These are phyloP conservation scores for Eimeria brunetti DNA, from an alignment of 169 alveolate species.

Conservation along the genomic window DNA sequence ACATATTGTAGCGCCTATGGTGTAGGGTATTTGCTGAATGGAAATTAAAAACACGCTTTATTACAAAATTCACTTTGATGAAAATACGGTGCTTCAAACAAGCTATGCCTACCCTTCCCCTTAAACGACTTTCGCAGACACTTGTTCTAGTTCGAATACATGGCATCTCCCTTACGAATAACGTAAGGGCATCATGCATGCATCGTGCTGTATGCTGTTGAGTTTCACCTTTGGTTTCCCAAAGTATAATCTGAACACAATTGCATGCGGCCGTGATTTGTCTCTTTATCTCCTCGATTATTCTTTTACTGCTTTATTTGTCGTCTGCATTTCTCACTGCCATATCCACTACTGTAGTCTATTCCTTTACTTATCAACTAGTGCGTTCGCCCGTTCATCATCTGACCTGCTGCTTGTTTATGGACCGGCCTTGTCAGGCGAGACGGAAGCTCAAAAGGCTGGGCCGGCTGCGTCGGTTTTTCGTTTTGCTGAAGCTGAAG, in stretches of 20 bases:
- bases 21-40: neutral
- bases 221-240: neutral
- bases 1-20: too few relatives aligned
- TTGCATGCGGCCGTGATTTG: neutral
- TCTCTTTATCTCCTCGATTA: neutral
- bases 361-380: neutral
- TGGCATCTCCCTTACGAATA: neutral
- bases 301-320: neutral
- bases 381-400: too few relatives aligned
- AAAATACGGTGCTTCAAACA: neutral
- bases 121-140: neutral
- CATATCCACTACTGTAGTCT: neutral
- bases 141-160: neutral
- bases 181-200: neutral
- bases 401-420: neutral
- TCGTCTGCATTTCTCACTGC: neutral
- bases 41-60: neutral
- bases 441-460: slow-evolving; percentile 20
- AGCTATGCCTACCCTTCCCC: neutral
- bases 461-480: slow-evolving; percentile 66
- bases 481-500: slow-evolving; percentile 18
- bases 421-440: neutral
- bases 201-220: neutral
- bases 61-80: neutral
- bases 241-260: neutral